phyloP scores from a whole-genome alignment of 164 flowering plant genomes.

The Litsea cubeba region DNA sequence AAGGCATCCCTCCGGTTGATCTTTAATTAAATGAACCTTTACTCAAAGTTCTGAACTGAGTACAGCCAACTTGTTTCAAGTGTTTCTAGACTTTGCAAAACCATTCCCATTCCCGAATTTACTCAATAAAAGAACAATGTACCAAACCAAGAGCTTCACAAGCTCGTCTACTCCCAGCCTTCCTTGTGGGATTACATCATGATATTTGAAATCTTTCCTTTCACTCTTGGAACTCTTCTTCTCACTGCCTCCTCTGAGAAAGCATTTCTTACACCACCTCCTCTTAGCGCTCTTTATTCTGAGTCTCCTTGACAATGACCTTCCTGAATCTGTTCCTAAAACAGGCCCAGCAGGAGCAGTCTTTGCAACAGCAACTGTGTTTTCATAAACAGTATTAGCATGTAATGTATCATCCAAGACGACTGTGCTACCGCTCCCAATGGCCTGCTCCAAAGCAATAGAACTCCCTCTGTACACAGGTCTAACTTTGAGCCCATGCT shows the following conservation, averaged over 20 bases:
- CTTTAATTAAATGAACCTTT: too few relatives aligned
- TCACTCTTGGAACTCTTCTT: constrained; percentile 19
- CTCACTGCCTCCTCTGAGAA: constrained; percentile 19
- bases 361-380: constrained; percentile 51
- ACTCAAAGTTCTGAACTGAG: too few relatives aligned
- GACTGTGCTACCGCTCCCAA: constrained; percentile 54
- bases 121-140: not conserved
- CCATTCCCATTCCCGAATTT: too few relatives aligned
- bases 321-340: constrained; percentile 33
- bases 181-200: constrained; percentile 50
- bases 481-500: constrained; percentile 3
- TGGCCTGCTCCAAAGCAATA: constrained; percentile 42
- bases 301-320: constrained; percentile 16
- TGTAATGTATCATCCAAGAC: constrained; percentile 46
- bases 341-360: constrained; percentile 71
- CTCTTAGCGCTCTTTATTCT: constrained; percentile 24
- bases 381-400: constrained; percentile 45
- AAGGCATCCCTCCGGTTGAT: too few relatives aligned
- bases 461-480: constrained; percentile 36
- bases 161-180: constrained; percentile 81
- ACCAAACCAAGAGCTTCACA: constrained; percentile 70
- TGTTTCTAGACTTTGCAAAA: too few relatives aligned
- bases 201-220: constrained; percentile 28
- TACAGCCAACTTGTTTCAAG: too few relatives aligned
- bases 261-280: constrained; percentile 16